Base-by-base conservation (phyloP, 352 stramenopile genomes). In the Hyphochytrium catenoides region DNA sequence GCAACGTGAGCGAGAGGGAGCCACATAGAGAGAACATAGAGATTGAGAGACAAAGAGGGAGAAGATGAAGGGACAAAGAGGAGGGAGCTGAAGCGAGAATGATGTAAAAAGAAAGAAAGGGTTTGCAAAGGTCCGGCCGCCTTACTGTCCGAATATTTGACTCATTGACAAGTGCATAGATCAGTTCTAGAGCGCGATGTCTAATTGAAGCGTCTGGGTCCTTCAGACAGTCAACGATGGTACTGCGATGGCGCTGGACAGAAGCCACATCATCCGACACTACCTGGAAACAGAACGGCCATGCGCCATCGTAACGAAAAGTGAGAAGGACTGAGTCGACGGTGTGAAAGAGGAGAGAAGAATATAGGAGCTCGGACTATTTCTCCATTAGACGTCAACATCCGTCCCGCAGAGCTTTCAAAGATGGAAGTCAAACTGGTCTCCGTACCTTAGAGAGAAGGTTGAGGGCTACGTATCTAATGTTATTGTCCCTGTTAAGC, bases 401-500 rank as follows among this genome's bases (percentile, higher is more conserved):
- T n/a, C n/a, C n/a, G n/a, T n/a, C n/a, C n/a, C n/a, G n/a, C n/a
- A n/a, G n/a, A n/a, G n/a, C n/a, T n/a, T n/a, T n/a, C n/a, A n/a
- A n/a, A n/a, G n/a, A n/a, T n/a, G n/a, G n/a, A n/a, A n/a, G 39
- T 41, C 4, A 34, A 31, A 12, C 32, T 36, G 3, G n/a, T n/a
- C n/a, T n/a, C n/a, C 60, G 50, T n/a, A 78, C 77, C 50, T 86
- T 85, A 24, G 71, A 81, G 1, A 99, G 62, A 19, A 88, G 96
- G 45, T 96, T 96, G 15, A 99, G 63, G 20, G 91, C 93, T 22
- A 99, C 91, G 50, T 99, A 99, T 15, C 91, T 82, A 56, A 98
- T 98, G 56, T 99, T 99, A 59, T 98, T 98, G 67, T 99, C 91
- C 9, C 88, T 77, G 56, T 98, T 97, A 8, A 96, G 65, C 31